These are phyloP conservation scores for Hypocreales sp. DNA, from an alignment of 2,329 filamentous ascomycete species.

Conservation along the genomic window DNA sequence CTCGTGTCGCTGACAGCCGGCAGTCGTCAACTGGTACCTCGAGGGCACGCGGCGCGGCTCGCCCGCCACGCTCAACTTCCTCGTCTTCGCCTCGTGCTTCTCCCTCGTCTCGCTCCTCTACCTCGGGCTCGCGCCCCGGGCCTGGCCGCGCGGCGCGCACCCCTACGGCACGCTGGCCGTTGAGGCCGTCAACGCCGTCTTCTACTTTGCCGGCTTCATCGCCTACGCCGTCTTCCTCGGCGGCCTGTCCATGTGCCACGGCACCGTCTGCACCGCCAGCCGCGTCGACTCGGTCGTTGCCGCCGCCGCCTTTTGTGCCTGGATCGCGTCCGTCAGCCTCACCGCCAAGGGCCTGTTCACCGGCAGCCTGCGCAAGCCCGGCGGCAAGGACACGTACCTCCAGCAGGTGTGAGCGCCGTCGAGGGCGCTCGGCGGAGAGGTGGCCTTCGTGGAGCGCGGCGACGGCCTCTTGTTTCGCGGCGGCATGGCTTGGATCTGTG, in stretches of 20 bases:
- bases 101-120: constrained; percentile 39
- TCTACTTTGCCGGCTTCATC: constrained; percentile 45
- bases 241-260: constrained; percentile 39
- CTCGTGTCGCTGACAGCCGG: not conserved
- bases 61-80: constrained; percentile 41
- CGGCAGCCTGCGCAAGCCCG: constrained; percentile 15
- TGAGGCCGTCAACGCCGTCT: constrained; percentile 34
- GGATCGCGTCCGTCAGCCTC: constrained; percentile 32
- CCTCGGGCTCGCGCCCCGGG: constrained; percentile 33
- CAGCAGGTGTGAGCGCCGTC: constrained; percentile 18
- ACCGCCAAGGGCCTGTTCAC: constrained; percentile 31
- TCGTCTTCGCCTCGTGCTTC: constrained; percentile 37
- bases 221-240: constrained; percentile 41
- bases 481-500: too few species aligned
- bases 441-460: too few species aligned
- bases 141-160: constrained; percentile 27
- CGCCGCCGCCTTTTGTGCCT: constrained; percentile 35
- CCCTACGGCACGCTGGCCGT: constrained; percentile 31
- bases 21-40: constrained; percentile 47
- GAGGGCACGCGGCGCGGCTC: constrained; percentile 35
- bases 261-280: constrained; percentile 38
- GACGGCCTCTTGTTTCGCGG: too few species aligned
- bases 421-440: too few species aligned
- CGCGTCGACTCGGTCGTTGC: constrained; percentile 38
- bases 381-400: constrained; percentile 19